Conservation (phyloP, 441 rosid species). For the Monsonia emarginata region DNA sequence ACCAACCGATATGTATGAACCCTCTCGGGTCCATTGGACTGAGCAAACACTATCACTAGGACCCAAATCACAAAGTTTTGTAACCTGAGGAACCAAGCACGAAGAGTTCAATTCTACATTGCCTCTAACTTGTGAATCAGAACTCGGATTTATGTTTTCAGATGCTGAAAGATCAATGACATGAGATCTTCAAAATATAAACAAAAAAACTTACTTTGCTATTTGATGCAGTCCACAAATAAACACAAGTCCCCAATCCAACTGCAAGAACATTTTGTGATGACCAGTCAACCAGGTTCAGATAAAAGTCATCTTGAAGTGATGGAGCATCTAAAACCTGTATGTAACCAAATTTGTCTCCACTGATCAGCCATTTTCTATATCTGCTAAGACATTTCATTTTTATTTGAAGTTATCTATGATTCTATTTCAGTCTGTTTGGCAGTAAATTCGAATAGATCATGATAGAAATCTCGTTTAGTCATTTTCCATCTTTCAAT, state of each 20-base stretch:
- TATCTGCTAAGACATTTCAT: neutral
- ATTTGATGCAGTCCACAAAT: conserved; percentile 89
- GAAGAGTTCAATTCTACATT: too few relatives aligned
- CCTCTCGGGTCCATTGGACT: conserved; percentile 94
- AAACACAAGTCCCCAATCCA: conserved; percentile 89
- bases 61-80: conserved; percentile 87
- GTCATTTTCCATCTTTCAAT: too few relatives aligned
- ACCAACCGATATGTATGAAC: conserved; percentile 85
- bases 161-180: neutral
- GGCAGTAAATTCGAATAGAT: too few relatives aligned
- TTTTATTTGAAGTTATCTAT: too few relatives aligned
- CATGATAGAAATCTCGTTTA: too few relatives aligned
- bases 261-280: conserved; percentile 94
- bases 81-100: conserved; percentile 44
- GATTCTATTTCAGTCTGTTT: too few relatives aligned
- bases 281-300: conserved; percentile 96
- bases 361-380: neutral
- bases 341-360: conserved; percentile 6
- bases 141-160: neutral
- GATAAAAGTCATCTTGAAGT: conserved; percentile 88
- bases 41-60: conserved; percentile 74
- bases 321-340: conserved; percentile 98
- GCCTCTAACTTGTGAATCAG: neutral
- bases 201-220: conserved; percentile 54
- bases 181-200: neutral